Evolutionary conservation across 2,329 filamentous ascomycete species (phyloP), one percentile per base, ranked within the genome.

Genomic region (Exophiala viscosa): DNA sequence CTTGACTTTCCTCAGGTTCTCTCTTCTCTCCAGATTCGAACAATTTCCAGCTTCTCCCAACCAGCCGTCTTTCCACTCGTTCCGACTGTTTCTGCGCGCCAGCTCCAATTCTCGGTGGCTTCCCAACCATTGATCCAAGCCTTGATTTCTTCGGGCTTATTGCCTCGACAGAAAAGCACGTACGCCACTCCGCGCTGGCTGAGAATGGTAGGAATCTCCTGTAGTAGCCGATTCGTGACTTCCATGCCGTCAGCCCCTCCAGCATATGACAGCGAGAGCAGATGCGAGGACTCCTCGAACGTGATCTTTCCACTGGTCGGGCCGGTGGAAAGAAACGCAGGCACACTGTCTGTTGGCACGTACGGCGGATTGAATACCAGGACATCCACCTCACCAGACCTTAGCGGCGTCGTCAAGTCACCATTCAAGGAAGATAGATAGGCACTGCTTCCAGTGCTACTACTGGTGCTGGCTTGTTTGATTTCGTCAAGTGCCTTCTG

Each of bases 301-400:
- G 73, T 49, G 28, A 45, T 3, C 14, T 31, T 31, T 31, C 40
- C 11, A 58, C 64, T 15, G 66, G 3, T 2, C 18, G 23, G 11
- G 34, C 32, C 5, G 34, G 41, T 28, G 28, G 14, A 10, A 14
- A 78, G 71, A 33, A 80, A 70, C 18, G 71, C 67, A 1, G 92
- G 91, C 54, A 95, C 72, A 36, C 84, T 81, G 20, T 85, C 79
- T 2, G 91, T 95, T 1, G 93, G 93, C 11, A 99, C 93, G 67
- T 99, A 99, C 0, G 93, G 93, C 48, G 93, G 93, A 67, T 99
- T 99, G 78, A 97, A 99, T 23, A 99, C 80, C 57, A 99, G 78
- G 9, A 99, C 79, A 66, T 99, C 93, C 4, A 95, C 79, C 35
- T 72, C 70, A 2, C 77, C 74, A 0, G 73, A 66, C 6, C 79